A percentile compares a stretch with the other conserved stretches of the same genome.
Conservation (phyloP, 768 basidiomycete species). For the Melanogaster broomeanus region DNA sequence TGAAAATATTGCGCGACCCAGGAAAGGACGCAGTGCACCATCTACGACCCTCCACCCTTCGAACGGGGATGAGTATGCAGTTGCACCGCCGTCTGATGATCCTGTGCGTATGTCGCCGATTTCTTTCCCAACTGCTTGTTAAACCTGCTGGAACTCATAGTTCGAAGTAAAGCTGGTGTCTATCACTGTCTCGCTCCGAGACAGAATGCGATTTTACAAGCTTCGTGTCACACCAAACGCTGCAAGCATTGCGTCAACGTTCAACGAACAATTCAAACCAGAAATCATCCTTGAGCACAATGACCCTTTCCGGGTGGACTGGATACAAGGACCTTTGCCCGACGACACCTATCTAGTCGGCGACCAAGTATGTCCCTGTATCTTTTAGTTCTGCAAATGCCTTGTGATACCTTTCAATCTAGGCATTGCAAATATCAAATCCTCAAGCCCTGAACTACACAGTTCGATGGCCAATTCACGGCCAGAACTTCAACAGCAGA, state of each 20-base stretch:
- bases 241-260: constrained; percentile 67
- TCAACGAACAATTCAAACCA: constrained; percentile 82
- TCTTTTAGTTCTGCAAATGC: background rate
- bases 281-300: constrained; percentile 85
- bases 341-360: constrained; percentile 58
- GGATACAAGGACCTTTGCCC: constrained; percentile 63
- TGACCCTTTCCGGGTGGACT: constrained; percentile 82
- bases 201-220: constrained; percentile 87
- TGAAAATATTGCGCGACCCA: constrained; percentile 58
- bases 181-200: constrained; percentile 70
- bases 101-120: constrained; percentile 51
- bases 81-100: constrained; percentile 53
- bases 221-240: constrained; percentile 73
- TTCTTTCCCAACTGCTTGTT: background rate
- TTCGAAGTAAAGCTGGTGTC: constrained; percentile 77
- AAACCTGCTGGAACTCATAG: constrained; percentile 36
- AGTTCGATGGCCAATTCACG: constrained; percentile 81
- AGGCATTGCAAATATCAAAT: constrained; percentile 74
- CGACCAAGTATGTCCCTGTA: constrained; percentile 52
- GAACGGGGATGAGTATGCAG: constrained; percentile 53
- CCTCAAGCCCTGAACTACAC: constrained; percentile 67
- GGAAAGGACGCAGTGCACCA: constrained; percentile 31
- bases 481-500: constrained; percentile 78
- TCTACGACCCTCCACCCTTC: constrained; percentile 23
- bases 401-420: constrained; percentile 10